These are phyloP conservation scores for Fraxinus pennsylvanica DNA, from an alignment of 257 asterid species.

Conservation along the genomic window DNA sequence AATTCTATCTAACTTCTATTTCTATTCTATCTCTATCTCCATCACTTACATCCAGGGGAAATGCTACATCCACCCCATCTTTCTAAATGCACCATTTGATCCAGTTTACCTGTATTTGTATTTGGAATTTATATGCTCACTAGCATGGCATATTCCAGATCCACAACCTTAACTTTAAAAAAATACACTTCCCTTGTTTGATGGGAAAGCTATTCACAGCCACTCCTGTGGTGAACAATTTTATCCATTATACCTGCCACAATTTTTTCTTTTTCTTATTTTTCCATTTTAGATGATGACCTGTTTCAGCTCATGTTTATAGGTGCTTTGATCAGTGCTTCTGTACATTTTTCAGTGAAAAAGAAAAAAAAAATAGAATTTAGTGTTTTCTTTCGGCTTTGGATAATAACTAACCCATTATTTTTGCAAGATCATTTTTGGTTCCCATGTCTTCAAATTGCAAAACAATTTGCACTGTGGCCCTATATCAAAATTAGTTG, in stretches of 20 bases:
- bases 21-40: no score
- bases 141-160: no score
- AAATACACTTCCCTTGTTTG: no score
- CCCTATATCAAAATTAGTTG: not conserved
- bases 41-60: no score
- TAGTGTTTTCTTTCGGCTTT: not conserved
- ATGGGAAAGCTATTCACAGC: no score
- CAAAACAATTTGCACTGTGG: not conserved
- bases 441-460: not conserved
- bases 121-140: no score
- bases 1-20: no score
- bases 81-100: no score
- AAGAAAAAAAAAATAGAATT: not conserved
- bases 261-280: not conserved
- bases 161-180: no score
- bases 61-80: no score
- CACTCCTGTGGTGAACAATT: not conserved
- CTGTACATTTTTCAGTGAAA: conserved; percentile 2
- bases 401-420: no score
- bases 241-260: not conserved
- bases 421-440: not conserved
- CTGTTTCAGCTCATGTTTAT: not conserved
- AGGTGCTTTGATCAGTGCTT: not conserved
- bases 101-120: no score
- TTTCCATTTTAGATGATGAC: not conserved